Base-by-base conservation (phyloP, 1,284 basidiomycete genomes). In the Ustilago loliicola region DNA sequence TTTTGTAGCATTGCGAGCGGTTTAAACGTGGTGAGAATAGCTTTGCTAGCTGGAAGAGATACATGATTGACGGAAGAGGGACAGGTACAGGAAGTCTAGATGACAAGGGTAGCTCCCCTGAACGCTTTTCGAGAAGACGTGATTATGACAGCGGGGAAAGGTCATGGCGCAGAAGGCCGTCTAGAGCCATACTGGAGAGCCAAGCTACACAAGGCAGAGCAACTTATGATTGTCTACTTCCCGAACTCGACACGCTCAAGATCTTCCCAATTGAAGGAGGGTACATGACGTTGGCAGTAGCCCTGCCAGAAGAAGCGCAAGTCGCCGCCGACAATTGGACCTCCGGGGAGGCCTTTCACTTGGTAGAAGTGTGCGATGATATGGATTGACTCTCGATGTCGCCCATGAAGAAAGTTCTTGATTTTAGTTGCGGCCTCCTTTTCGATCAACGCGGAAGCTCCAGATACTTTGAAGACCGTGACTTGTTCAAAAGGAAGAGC, bases 311-410 rank as follows among this genome's bases (percentile, higher is more conserved):
- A 51, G 17, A 60, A n/a, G 17, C 32, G 42, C 11, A 60, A n/a
- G 19, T 60, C 58, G 0, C 58, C 47, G 10, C 9, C 34, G 19
- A 51, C 50, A 25, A 51, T 51, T 1, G 58, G 48, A 23, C 34
- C 48, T 1, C 34, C 48, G 29, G 25, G 58, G 5, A 60, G 17
- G 13, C 58, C 48, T 19, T 51, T 19, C 6, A 60, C 48, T 21
- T 60, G 15, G 48, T 60, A 60, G 15, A 60, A 29, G 21, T 47
- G 21, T 4, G 48, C 58, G n/a, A 60, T 13, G 4, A 60, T 50
- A 10, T 38, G 10, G 34, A 55, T 55, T n/a, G 23, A 19, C 10
- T n/a, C 53, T n/a, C 9, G 15, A 3, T 30, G 30, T 13, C 30
- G 6, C 8, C 21, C 23, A 19, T 55, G 34, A 38, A 60, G 34